A percentile compares a stretch with the other conserved stretches of the same genome.
phyloP scores from a whole-genome alignment of 2,329 filamentous ascomycete species.

The Neonectria ditissima region DNA sequence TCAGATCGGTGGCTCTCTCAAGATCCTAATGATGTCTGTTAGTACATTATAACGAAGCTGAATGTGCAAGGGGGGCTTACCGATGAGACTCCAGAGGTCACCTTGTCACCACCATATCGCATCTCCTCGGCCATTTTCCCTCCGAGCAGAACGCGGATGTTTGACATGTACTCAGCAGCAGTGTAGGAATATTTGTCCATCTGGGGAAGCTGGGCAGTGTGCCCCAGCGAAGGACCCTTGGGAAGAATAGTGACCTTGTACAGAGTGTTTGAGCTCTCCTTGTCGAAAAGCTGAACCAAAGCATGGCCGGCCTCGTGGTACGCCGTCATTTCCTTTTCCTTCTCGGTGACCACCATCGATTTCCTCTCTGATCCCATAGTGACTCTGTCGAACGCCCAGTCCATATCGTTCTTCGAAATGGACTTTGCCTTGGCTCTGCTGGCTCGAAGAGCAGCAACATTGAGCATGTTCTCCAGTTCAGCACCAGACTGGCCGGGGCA shows the following conservation, averaged over 20 bases:
- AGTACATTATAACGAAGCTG: constrained; percentile 31
- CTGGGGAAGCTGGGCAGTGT: constrained; percentile 88
- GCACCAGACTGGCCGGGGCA: constrained; percentile 95
- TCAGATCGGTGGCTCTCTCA: constrained; percentile 81
- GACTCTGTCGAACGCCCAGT: constrained; percentile 98
- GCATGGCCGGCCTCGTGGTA: constrained; percentile 98
- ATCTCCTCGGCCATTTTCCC: constrained; percentile 93
- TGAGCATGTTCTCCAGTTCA: constrained; percentile 95
- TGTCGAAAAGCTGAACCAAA: constrained; percentile 85
- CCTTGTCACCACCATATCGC: constrained; percentile 89
- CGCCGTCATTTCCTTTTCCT: constrained; percentile 95
- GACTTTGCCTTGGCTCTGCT: constrained; percentile 83
- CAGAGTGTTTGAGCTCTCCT: constrained; percentile 77
- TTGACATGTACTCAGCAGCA: constrained; percentile 84
- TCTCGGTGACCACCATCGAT: constrained; percentile 88
- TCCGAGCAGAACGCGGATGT: constrained; percentile 84
- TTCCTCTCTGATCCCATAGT: constrained; percentile 95
- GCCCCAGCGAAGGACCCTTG: constrained; percentile 84
- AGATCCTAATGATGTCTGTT: constrained; percentile 74
- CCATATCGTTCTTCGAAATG: constrained; percentile 84
- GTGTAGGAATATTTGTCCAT: constrained; percentile 93
- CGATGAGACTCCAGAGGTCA: constrained; percentile 86
- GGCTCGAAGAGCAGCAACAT: constrained; percentile 95
- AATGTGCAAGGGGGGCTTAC: constrained; percentile 61
- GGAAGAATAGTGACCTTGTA: constrained; percentile 99